These are phyloP conservation scores for Veloporphyrellus conicus DNA, from an alignment of 1,284 basidiomycete species.

Conservation along the genomic window DNA sequence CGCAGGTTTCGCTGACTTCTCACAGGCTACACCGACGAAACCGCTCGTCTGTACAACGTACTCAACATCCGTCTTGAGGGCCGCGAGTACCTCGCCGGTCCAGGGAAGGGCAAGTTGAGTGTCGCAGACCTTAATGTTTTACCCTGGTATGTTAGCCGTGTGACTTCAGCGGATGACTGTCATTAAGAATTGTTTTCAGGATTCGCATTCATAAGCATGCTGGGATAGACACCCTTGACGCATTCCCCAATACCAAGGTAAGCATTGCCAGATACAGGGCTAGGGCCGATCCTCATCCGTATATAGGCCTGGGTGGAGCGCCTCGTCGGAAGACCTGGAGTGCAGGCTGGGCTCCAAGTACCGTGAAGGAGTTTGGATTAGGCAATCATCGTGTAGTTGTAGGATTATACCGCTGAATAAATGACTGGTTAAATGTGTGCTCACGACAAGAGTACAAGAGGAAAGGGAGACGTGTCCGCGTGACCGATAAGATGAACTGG, in stretches of 20 bases:
- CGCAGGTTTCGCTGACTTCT: neutral
- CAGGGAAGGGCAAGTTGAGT: conserved; percentile 44
- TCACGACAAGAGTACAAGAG: too few relatives aligned
- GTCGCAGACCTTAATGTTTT: conserved; percentile 42
- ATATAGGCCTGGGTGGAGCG: conserved; percentile 32
- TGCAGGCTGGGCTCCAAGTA: conserved; percentile 24
- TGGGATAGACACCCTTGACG: conserved; percentile 38
- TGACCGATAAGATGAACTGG: conserved; percentile 10
- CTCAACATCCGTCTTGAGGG: conserved; percentile 46
- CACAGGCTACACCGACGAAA: conserved; percentile 49
- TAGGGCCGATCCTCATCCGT: neutral
- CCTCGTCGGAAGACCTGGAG: conserved; percentile 20
- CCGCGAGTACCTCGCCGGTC: conserved; percentile 49
- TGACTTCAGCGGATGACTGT: neutral
- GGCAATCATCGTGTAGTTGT: conserved; percentile 1
- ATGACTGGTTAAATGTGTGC: too few relatives aligned
- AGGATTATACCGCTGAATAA: neutral
- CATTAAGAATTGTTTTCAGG: conserved; percentile 33
- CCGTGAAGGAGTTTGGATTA: neutral
- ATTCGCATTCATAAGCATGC: conserved; percentile 35
- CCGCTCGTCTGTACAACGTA: conserved; percentile 49
- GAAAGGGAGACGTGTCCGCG: too few relatives aligned
- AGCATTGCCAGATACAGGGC: neutral
- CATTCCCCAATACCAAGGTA: conserved; percentile 42
- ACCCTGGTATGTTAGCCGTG: conserved; percentile 29